phyloP scores from a whole-genome alignment of 192 early-diverging fungal species.

The Coemansia sp. region DNA sequence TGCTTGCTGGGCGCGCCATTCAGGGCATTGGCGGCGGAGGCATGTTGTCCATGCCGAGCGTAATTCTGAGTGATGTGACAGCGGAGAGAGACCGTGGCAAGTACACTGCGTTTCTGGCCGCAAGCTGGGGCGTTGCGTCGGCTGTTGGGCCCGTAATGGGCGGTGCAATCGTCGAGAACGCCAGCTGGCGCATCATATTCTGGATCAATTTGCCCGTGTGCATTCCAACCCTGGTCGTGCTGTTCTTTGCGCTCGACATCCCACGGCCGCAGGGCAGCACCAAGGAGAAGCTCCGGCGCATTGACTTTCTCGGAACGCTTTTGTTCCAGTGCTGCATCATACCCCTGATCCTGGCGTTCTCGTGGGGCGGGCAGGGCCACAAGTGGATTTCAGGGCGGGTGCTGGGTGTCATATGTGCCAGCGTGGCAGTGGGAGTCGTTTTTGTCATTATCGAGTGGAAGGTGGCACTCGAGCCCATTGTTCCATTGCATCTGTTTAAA shows the following conservation, averaged over 20 bases:
- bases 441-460: slow-evolving; percentile 61
- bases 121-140: slow-evolving; percentile 60
- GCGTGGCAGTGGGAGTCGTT: slow-evolving; percentile 30
- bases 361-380: slow-evolving; percentile 76
- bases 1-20: slow-evolving; percentile 68
- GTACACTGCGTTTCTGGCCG: slow-evolving; percentile 59
- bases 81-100: slow-evolving; percentile 62
- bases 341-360: slow-evolving; percentile 69
- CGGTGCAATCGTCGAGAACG: slow-evolving; percentile 59
- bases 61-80: slow-evolving; percentile 68
- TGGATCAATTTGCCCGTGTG: slow-evolving; percentile 62
- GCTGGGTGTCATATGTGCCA: slow-evolving; percentile 59
- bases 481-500: slow-evolving; percentile 34
- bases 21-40: slow-evolving; percentile 73
- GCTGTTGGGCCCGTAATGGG: slow-evolving; percentile 64
- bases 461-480: slow-evolving; percentile 68
- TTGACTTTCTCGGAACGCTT: slow-evolving; percentile 67
- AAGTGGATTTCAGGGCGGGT: slow-evolving; percentile 68
- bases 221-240: slow-evolving; percentile 41
- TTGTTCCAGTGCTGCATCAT: slow-evolving; percentile 60
- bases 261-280: slow-evolving; percentile 34
- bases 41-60: slow-evolving; percentile 61
- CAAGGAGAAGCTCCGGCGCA: slow-evolving; percentile 57
- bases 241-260: slow-evolving; percentile 50
- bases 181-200: slow-evolving; percentile 58